Conservation (phyloP, 2,329 filamentous ascomycete species). For the Paraphaeosphaeria sporulosa region DNA sequence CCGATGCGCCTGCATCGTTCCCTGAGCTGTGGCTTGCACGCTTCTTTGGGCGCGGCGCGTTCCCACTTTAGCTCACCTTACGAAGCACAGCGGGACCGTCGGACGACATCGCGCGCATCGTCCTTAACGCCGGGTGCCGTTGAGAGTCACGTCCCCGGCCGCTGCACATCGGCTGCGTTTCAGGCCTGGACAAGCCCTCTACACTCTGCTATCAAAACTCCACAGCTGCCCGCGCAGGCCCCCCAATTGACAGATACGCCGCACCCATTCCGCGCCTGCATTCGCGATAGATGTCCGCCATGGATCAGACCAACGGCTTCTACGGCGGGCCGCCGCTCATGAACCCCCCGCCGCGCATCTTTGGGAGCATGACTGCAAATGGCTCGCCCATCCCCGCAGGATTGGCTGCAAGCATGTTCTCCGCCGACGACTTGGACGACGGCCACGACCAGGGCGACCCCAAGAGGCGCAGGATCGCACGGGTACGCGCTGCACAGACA, state of each 20-base stretch:
- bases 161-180: slow-evolving; percentile 1
- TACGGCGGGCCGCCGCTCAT: slow-evolving; percentile 45
- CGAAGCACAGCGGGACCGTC: slow-evolving; percentile 7
- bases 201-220: slow-evolving; percentile 5
- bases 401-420: slow-evolving; percentile 43
- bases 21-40: background rate
- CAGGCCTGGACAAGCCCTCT: slow-evolving; percentile 8
- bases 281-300: slow-evolving; percentile 22
- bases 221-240: slow-evolving; percentile 2
- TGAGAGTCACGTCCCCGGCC: slow-evolving; percentile 6
- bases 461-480: slow-evolving; percentile 86
- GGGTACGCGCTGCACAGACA: slow-evolving; percentile 62
- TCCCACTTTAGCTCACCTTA: slow-evolving; percentile 10
- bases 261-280: background rate
- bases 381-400: slow-evolving; percentile 46
- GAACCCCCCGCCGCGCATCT: slow-evolving; percentile 51
- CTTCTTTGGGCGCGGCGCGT: background rate
- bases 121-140: slow-evolving; percentile 8
- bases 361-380: slow-evolving; percentile 47
- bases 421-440: slow-evolving; percentile 61
- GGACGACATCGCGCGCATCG: slow-evolving; percentile 16
- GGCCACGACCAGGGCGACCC: slow-evolving; percentile 72
- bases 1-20: background rate
- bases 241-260: slow-evolving; percentile 11
- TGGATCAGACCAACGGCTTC: slow-evolving; percentile 46